Conservation (phyloP, 139 green algal species). For the Haematococcus sp. region DNA sequence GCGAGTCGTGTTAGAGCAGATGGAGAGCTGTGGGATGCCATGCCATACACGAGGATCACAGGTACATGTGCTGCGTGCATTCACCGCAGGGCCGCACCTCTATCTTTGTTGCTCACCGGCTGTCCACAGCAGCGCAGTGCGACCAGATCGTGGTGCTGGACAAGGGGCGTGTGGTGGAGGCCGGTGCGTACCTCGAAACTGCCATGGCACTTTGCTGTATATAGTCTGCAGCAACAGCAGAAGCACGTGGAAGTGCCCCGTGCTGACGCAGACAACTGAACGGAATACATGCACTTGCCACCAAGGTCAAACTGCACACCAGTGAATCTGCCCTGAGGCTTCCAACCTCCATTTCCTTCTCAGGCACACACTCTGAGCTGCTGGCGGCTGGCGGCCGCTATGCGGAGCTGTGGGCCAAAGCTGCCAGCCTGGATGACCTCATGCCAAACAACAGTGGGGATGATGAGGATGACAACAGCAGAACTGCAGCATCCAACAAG, state of each 20-base stretch:
- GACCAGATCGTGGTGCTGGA: constrained; percentile 92
- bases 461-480: too few species aligned
- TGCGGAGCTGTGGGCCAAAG: constrained; percentile 72
- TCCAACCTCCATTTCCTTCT: background rate
- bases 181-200: constrained; percentile 24
- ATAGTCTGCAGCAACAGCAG: background rate
- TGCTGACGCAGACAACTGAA: background rate
- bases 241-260: too few species aligned
- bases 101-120: constrained; percentile 93
- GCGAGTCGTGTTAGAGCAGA: too few species aligned
- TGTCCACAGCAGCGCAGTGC: constrained; percentile 86
- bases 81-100: constrained; percentile 80
- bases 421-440: constrained; percentile 16
- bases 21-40: too few species aligned
- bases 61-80: background rate
- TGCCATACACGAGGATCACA: too few species aligned
- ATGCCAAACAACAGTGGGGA: background rate
- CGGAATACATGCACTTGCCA: too few species aligned
- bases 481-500: too few species aligned
- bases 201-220: background rate
- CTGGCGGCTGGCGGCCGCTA: constrained; percentile 62
- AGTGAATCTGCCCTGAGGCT: background rate
- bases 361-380: constrained; percentile 74
- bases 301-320: too few species aligned
- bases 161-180: constrained; percentile 77